Base-by-base conservation (phyloP, 1,139 yeast species). In the Saccharomyces pastorianus region DNA sequence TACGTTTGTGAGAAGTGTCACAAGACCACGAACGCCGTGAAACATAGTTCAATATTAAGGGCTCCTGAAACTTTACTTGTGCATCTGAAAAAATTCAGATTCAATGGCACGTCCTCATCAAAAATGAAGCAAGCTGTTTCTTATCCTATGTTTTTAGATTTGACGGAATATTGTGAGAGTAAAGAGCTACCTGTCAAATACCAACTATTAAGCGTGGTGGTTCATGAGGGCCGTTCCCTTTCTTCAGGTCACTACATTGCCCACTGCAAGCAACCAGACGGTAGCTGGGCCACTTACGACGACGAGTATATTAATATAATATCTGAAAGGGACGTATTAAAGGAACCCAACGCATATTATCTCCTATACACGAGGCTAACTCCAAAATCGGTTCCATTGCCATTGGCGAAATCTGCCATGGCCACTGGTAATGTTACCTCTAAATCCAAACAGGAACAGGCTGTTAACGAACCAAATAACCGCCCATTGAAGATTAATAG, bases 171-270 rank as follows among this genome's bases (percentile, higher is more conserved):
- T 53, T 65, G 68, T 52, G 67, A 62, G 1, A 55, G 63, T 11
- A 61, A 66, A 6, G 55, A 69, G 1, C 72, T 75, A 20, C 82
- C 85, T 0, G 80, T 83, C 8, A 76, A 77, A 55, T 93, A 93
- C 71, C 85, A 84, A 67, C 77, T 93, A 58, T 77, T 82, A n/a
- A 82, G 93, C 20, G 96, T 91, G 23, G 87, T 91, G 57, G 91
- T 90, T 17, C 99, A 93, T 68, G 96, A 89, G 66, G 99, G 99
- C 46, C 79, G 98, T 58, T 87, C 96, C 0, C 83, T 91, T 13
- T 84, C 91, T 49, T 84, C 95, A 6, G 99, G 99, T 5, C 99
- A 93, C 71, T 93, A 93, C 66, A 81, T 90, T 58, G 86, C 96
- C 1, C 90, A 88, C 68, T 88, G 96, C 66, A 81, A 87, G 59